phyloP scores from a whole-genome alignment of 2,329 filamentous ascomycete genomes.

The Nakataea oryzae region DNA sequence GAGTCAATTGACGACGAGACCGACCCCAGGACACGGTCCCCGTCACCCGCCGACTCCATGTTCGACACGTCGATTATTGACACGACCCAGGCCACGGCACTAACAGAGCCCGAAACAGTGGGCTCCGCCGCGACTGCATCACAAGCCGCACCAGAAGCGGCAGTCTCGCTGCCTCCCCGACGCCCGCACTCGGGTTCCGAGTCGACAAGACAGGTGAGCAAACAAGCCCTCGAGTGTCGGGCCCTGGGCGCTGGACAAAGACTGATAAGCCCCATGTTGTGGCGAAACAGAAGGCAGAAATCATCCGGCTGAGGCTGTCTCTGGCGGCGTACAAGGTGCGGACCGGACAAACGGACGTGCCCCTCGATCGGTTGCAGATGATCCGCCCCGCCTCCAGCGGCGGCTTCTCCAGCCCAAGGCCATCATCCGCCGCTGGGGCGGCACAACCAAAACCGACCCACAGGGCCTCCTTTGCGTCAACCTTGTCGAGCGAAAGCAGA shows the following conservation, averaged over 20 bases:
- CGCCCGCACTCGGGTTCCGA: slow-evolving; percentile 28
- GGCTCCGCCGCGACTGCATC: slow-evolving; percentile 7
- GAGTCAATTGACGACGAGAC: background rate
- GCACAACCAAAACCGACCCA: background rate
- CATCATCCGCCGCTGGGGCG: background rate
- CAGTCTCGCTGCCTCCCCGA: background rate
- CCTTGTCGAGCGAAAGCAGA: background rate
- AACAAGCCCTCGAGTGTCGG: background rate
- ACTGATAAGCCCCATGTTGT: background rate
- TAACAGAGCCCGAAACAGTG: slow-evolving; percentile 36
- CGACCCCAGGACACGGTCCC: slow-evolving; percentile 9
- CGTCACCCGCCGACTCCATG: slow-evolving; percentile 33
- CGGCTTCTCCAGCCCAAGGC: background rate
- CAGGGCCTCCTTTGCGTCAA: background rate
- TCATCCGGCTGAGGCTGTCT: slow-evolving; percentile 56
- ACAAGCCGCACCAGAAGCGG: slow-evolving; percentile 5
- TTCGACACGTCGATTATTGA: slow-evolving; percentile 38
- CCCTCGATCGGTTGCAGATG: slow-evolving; percentile 48
- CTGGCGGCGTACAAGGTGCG: slow-evolving; percentile 67
- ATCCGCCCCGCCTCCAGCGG: background rate
- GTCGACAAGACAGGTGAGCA: slow-evolving; percentile 38
- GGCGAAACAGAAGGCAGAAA: slow-evolving; percentile 45
- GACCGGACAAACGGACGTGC: slow-evolving; percentile 59
- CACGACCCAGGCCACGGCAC: slow-evolving; percentile 34
- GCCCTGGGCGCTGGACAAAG: background rate